Percentiles rank a stretch among this genome's conserved stretches.
Evolutionary conservation across 441 rosid species (phyloP).

Genomic region (Macaranga tanarius): DNA sequence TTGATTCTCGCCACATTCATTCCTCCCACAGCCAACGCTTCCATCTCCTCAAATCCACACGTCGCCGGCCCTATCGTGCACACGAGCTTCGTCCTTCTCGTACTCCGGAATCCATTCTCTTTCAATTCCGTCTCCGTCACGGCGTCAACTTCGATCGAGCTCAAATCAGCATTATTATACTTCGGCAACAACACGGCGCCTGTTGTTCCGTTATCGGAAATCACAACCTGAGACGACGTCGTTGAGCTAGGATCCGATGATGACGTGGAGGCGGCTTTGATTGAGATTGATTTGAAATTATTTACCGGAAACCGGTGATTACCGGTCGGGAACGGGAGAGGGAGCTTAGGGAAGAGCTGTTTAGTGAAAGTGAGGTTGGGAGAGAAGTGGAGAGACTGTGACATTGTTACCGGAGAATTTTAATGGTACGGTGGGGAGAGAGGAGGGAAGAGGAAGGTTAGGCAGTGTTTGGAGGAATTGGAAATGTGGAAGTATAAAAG

Average conservation of each 20-base stretch:
- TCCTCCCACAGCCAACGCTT: conserved; percentile 89
- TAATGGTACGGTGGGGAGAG: conserved; percentile 17
- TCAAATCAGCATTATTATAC: conserved; percentile 35
- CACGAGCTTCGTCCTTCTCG: conserved; percentile 88
- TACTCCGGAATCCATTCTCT: conserved; percentile 99
- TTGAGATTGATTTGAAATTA: conserved; percentile 27
- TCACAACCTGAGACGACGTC: conserved; percentile 28
- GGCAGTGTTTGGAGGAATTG: conserved; percentile 10
- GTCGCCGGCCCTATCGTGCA: conserved; percentile 96
- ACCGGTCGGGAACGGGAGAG: conserved; percentile 32
- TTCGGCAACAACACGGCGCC: background rate
- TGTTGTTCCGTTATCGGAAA: conserved; percentile 45
- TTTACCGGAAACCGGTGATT: conserved; percentile 35
- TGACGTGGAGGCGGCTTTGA: conserved; percentile 24
- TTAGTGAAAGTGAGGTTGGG: conserved; percentile 42
- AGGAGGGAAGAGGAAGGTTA: conserved; percentile 10
- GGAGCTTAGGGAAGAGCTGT: conserved; percentile 29
- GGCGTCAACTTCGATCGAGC: conserved; percentile 75
- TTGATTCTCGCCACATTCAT: conserved; percentile 96
- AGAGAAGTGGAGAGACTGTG: conserved; percentile 64
- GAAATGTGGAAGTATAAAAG: conserved; percentile 8
- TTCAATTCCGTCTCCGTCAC: conserved; percentile 89
- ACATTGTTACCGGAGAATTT: conserved; percentile 34
- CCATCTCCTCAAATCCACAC: conserved; percentile 80
- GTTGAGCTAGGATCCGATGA: conserved; percentile 35